Evolutionary conservation across 208 protist species (phyloP).

Genomic region (Acanthamoeba sp.): DNA sequence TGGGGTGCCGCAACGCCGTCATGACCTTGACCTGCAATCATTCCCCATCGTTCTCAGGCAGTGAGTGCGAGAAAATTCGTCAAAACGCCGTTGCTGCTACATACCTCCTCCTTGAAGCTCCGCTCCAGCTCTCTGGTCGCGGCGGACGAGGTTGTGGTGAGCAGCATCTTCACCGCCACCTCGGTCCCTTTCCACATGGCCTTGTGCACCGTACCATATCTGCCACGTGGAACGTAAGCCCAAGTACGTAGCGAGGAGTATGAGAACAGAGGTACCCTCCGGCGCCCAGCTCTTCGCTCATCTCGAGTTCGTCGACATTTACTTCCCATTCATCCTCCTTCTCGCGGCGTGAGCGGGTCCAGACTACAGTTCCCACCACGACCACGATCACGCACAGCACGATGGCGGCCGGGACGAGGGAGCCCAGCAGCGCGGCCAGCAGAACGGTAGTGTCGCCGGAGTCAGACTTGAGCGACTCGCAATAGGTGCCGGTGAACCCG

Average conservation of each 20-base stretch:
- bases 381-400: not conserved
- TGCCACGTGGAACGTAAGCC: too few species aligned
- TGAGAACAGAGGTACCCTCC: not conserved
- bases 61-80: not conserved
- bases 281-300: not conserved
- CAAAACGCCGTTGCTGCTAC: not conserved
- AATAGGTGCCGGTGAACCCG: not conserved
- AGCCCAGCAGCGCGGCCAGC: not conserved
- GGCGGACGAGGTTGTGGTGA: not conserved
- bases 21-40: constrained; percentile 79
- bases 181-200: constrained; percentile 57
- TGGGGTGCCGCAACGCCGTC: constrained; percentile 80
- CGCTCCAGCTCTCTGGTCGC: constrained; percentile 68
- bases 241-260: too few species aligned
- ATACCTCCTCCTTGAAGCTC: constrained; percentile 80
- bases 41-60: not conserved
- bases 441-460: not conserved
- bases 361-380: not conserved
- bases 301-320: constrained; percentile 16
- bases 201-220: constrained; percentile 28
- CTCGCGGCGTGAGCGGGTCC: not conserved
- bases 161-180: constrained; percentile 67
- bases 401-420: not conserved
- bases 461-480: not conserved
- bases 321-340: constrained; percentile 33